Evolutionary conservation across 2,329 filamentous ascomycete genomes (phyloP).

Genomic region (Penicillium brevicompactum): DNA sequence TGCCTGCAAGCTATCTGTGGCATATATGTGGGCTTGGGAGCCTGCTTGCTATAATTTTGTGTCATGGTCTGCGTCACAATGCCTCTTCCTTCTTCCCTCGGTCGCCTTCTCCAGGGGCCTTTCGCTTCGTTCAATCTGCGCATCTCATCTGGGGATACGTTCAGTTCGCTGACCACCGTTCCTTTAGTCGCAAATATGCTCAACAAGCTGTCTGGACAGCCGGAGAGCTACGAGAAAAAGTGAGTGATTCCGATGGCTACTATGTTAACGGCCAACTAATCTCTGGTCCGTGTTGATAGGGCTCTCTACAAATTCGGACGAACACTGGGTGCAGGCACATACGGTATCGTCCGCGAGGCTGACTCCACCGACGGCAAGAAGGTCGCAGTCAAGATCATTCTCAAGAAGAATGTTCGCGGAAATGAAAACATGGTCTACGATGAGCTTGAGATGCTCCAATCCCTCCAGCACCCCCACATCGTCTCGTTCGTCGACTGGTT

Average conservation of each 20-base stretch:
- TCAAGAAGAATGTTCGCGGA: conserved; percentile 98
- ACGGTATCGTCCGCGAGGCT: conserved; percentile 96
- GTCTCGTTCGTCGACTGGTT: conserved; percentile 99
- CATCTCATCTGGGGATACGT: background rate
- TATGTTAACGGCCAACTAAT: conserved; percentile 5
- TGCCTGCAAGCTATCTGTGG: conserved; percentile 11
- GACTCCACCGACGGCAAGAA: conserved; percentile 75
- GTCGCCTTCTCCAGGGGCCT: conserved; percentile 14
- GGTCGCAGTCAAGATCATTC: conserved; percentile 96
- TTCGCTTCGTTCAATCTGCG: conserved; percentile 2
- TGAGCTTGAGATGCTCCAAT: conserved; percentile 90
- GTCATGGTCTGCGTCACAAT: conserved; percentile 1
- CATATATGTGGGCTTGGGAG: conserved; percentile 8
- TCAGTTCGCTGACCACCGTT: conserved; percentile 13
- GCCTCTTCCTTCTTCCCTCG: conserved; percentile 8
- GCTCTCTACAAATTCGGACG: conserved; percentile 88
- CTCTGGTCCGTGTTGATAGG: conserved; percentile 49
- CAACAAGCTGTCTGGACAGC: conserved; percentile 94
- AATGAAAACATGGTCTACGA: conserved; percentile 99
- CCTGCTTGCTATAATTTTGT: background rate
- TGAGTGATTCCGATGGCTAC: conserved; percentile 45
- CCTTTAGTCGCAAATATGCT: conserved; percentile 79
- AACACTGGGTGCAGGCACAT: conserved; percentile 94
- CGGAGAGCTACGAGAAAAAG: conserved; percentile 99
- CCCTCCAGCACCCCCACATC: conserved; percentile 89